phyloP scores from a whole-genome alignment of 208 protist genomes.

The Trypanosoma rangeli region DNA sequence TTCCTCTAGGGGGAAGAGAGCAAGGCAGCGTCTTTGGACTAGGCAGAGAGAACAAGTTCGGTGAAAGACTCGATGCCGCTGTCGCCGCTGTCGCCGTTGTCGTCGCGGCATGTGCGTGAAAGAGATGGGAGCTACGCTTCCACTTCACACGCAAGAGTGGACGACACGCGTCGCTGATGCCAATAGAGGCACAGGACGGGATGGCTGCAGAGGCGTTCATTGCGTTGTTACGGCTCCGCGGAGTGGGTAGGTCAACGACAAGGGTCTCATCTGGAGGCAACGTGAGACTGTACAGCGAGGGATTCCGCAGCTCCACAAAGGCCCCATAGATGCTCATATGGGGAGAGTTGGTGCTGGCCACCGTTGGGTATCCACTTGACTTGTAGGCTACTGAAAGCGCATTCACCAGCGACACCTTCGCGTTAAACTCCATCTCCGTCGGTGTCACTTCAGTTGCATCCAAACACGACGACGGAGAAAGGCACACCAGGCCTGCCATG shows the following conservation, averaged over 20 bases:
- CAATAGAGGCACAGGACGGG: background rate
- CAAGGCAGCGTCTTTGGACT: conserved; percentile 15
- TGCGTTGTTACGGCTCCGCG: background rate
- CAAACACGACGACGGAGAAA: background rate
- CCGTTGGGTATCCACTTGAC: conserved; percentile 70
- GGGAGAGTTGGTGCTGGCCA: conserved; percentile 34
- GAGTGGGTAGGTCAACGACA: conserved; percentile 16
- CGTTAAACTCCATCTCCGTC: conserved; percentile 37
- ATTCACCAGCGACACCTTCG: conserved; percentile 61
- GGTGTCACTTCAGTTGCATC: background rate
- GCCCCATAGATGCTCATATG: conserved; percentile 57
- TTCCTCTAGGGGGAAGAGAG: conserved; percentile 24
- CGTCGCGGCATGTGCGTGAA: background rate
- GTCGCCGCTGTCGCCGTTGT: too few relatives aligned
- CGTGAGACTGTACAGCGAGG: conserved; percentile 55
- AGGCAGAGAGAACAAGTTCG: conserved; percentile 10
- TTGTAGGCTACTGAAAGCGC: conserved; percentile 75
- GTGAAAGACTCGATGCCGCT: background rate
- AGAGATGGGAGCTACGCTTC: conserved; percentile 28
- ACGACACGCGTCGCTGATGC: background rate
- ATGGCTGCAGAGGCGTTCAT: background rate
- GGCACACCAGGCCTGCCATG: too few relatives aligned
- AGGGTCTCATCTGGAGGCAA: conserved; percentile 65
- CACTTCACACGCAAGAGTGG: conserved; percentile 51
- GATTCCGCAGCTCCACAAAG: conserved; percentile 68